Base-by-base conservation (phyloP, 2,329 filamentous ascomycete species). In the Botrytis galanthina region DNA sequence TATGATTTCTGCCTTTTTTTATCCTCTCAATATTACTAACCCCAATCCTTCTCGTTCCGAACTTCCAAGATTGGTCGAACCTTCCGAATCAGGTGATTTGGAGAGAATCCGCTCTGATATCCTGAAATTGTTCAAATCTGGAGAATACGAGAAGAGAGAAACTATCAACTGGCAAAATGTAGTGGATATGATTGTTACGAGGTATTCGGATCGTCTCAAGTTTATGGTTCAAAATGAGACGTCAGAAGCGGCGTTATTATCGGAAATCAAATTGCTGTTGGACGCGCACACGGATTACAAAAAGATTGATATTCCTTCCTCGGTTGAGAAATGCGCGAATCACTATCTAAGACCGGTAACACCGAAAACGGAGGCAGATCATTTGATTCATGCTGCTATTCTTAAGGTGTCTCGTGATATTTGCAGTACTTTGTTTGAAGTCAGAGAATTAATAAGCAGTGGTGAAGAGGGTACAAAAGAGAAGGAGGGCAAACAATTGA, bases 101-200 rank as follows among this genome's bases (percentile, higher is more conserved):
- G 75, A 78, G 0, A 75, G 77, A 20, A 79, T 87, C 26, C 80
- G 84, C 61, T 74, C 78, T 0, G 85, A 88, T 32, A 79, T 92
- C 1, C 81, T 81, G 4, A 73, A 79, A 0, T 81, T 88, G 63
- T 81, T 87, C 1, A 75, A 81, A 44, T 76, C 16, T 20, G 44
- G n/a, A 59, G 48, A 57, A 12, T 57, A 69, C 26, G 81, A 20
- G 39, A 77, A 35, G 26, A 57, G 57, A 37, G 54, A 61, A 14
- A 73, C 32, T 18, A 75, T 78, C 32, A 75, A 80, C 60, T 94
- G 92, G 92, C 92, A 94, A 79, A 85, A 83, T 0, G 83, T 92
- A 1, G 85, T 86, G 0, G 92, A 95, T 77, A 86, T 92, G 84
- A 83, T 94, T 6, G 84, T 93, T 6, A 80, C 84, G 7, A 86